Base-by-base conservation (phyloP, 139 green algal species). In the Tetraselmis chui region DNA sequence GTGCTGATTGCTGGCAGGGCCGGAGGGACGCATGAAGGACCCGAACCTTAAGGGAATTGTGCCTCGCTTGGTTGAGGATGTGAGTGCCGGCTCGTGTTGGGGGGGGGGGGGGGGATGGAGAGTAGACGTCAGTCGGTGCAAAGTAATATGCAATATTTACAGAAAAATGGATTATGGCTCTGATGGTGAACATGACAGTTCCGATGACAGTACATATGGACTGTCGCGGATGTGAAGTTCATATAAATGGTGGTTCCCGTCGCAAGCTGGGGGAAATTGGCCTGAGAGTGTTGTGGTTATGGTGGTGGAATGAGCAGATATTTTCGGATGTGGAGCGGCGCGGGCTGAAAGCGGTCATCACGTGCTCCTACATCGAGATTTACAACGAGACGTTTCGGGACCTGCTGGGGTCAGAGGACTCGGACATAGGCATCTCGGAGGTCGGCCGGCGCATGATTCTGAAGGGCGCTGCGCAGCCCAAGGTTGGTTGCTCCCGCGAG, bases 341-440 rank as follows among this genome's bases (percentile, higher is more conserved):
- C 2, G 27, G 67, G 1, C 23, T 76, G 1, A 59, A 82, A 1
- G 83, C 31, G 28, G 81, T 27, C 25, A 79, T 86, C 0, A 30
- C 31, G 0, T 81, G 83, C 23, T 85, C 82, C 0, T 89, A 89
- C 58, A 28, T 87, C 26, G 87, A 91, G 45, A 86, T 91, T 1
- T 91, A 91, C 87, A 91, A 91, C 84, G 87, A 91, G 80, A 32
- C 25, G 26, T 81, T 88, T 29, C 59, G 45, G 26, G 87, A 91
- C 78, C 80, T 91, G 80, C 78, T 87, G 23, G 31, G 31, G n/a
- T 30, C 81, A 45, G 77, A 80, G 23, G 32, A 32, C n/a, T 32
- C 79, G 26, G 59, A 80, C 27, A 79, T 88, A 67, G 28, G 28
- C 59, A 76, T 88, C 32, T 79, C 28, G 2, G 84, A 85, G 29